Conservation (phyloP, 192 early-diverging fungal genomes). For the Linnemannia exigua region DNA sequence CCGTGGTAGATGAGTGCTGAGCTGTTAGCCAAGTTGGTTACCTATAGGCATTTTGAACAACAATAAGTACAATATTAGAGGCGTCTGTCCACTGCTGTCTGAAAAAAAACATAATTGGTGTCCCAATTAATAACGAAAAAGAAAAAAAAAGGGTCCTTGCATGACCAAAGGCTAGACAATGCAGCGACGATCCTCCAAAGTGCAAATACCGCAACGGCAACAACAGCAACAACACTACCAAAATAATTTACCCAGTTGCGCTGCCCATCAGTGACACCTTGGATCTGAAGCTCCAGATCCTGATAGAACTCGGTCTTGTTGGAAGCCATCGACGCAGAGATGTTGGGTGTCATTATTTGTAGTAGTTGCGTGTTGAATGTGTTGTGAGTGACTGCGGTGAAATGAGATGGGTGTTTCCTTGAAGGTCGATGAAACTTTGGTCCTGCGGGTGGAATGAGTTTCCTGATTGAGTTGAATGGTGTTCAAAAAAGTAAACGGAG, state of each 20-base stretch:
- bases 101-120: neutral
- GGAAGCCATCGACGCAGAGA: conserved; percentile 31
- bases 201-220: neutral
- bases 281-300: conserved; percentile 69
- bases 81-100: neutral
- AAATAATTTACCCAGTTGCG: conserved; percentile 66
- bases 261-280: conserved; percentile 76
- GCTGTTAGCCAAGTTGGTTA: conserved; percentile 87
- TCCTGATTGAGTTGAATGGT: neutral
- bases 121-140: neutral
- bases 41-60: conserved; percentile 36
- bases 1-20: conserved; percentile 86
- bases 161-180: neutral
- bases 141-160: no score
- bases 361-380: neutral
- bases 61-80: no score
- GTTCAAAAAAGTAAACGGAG: neutral
- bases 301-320: conserved; percentile 82
- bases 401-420: neutral
- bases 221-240: neutral
- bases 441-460: neutral
- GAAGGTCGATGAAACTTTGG: neutral
- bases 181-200: neutral
- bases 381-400: neutral
- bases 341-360: conserved; percentile 36